phyloP scores from a whole-genome alignment of 345 rosid genomes.

The Gynandropsis gynandra region DNA sequence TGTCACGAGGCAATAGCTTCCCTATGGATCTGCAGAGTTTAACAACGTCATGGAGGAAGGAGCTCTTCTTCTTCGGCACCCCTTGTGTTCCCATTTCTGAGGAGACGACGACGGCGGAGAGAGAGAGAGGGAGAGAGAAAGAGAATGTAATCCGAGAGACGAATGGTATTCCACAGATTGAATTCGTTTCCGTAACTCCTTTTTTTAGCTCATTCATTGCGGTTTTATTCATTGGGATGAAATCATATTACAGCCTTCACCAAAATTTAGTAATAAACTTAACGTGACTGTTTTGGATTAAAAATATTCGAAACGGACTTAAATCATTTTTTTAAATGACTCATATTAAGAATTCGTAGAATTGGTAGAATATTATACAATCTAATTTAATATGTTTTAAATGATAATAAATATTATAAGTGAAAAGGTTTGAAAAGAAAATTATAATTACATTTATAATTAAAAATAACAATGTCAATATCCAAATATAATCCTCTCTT shows the following conservation, averaged over 20 bases:
- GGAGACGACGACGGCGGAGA: constrained; percentile 13
- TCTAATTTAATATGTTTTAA: too few species aligned
- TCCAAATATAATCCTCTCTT: too few species aligned
- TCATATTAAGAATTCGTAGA: too few species aligned
- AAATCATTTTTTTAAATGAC: too few species aligned
- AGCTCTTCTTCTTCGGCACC: constrained; percentile 29
- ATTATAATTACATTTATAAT: too few species aligned
- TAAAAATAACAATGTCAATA: too few species aligned
- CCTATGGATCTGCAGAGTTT: constrained; percentile 29
- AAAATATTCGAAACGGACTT: too few species aligned
- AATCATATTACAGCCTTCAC: neutral
- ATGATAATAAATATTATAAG: too few species aligned
- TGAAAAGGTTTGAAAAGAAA: too few species aligned
- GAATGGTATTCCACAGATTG: constrained; percentile 5
- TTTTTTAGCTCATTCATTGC: constrained; percentile 12
- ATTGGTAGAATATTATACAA: too few species aligned
- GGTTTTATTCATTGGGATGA: neutral
- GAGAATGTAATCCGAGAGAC: neutral
- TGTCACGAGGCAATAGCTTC: constrained; percentile 25
- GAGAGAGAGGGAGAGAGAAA: constrained; percentile 5
- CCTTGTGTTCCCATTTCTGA: constrained; percentile 22
- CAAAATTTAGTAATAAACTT: too few species aligned
- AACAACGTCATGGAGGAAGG: constrained; percentile 21
- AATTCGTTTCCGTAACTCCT: constrained; percentile 8
- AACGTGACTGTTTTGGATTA: too few species aligned